Percentiles rank a stretch among this genome's conserved stretches.
Conservation (phyloP, 768 basidiomycete species). For the Mycena metata region DNA sequence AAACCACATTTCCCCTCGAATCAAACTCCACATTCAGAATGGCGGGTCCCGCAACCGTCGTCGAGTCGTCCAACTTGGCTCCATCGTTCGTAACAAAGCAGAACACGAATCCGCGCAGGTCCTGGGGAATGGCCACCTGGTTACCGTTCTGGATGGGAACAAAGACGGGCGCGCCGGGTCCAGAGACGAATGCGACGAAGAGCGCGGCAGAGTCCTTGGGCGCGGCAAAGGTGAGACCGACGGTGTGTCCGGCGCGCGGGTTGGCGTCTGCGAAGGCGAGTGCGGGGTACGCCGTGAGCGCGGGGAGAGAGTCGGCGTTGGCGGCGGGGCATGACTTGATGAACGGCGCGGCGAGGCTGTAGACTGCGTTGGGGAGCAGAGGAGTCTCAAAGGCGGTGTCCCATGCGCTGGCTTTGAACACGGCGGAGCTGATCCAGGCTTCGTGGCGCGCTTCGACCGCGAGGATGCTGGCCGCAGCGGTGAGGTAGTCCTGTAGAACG, state of each 20-base stretch:
- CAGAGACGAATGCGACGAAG: slow-evolving; percentile 65
- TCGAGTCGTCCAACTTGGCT: slow-evolving; percentile 56
- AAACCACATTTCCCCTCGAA: slow-evolving; percentile 36
- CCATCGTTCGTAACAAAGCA: slow-evolving; percentile 60
- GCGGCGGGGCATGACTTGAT: slow-evolving; percentile 65
- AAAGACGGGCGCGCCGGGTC: slow-evolving; percentile 55
- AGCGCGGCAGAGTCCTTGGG: slow-evolving; percentile 36
- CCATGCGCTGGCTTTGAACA: slow-evolving; percentile 58
- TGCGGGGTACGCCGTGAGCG: slow-evolving; percentile 61
- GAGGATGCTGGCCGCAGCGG: slow-evolving; percentile 72
- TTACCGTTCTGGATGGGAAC: slow-evolving; percentile 51
- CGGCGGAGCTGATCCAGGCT: slow-evolving; percentile 61
- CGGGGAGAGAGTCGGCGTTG: slow-evolving; percentile 62
- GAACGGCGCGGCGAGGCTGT: slow-evolving; percentile 57
- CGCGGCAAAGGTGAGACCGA: slow-evolving; percentile 43
- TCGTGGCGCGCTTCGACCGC: slow-evolving; percentile 67
- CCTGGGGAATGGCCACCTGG: slow-evolving; percentile 56
- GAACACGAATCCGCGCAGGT: slow-evolving; percentile 65
- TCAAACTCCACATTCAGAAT: slow-evolving; percentile 58
- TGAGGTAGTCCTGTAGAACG: slow-evolving; percentile 56
- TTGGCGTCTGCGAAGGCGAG: slow-evolving; percentile 48
- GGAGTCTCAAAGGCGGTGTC: slow-evolving; percentile 63
- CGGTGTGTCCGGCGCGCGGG: slow-evolving; percentile 43
- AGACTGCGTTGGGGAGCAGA: slow-evolving; percentile 55
- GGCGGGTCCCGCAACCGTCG: slow-evolving; percentile 70